Base-by-base conservation (phyloP, 139 green algal species). In the Protoeuglena noctilucae region DNA sequence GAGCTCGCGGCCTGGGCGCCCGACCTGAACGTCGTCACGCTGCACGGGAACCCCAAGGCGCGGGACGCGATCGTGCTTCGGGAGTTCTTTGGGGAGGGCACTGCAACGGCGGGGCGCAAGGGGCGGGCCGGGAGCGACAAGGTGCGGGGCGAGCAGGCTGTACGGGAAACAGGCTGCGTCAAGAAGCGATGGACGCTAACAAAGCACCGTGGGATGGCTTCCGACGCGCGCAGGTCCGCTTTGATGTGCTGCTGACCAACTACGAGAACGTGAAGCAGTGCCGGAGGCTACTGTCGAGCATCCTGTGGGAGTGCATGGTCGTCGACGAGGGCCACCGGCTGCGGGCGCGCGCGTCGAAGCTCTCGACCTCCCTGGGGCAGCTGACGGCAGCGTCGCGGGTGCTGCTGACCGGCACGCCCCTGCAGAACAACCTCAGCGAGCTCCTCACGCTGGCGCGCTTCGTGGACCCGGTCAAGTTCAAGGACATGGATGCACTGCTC, bases 381-480 rank as follows among this genome's bases (percentile, higher is more conserved):
- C 51, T 73, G 21, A n/a, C 1, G 25, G 61, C 63, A 0, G 17
- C 50, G 31, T 70, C 77, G 53, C 66, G 69, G 12, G 53, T 78
- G 28, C 70, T 88, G 52, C 70, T 88, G 4, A 85, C 76, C 0
- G 79, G 79, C 49, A 87, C 76, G 17, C 76, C 79, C 2, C 72
- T 84, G 28, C 80, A 88, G 64, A 88, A 88, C 73, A 81, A 78
- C 65, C 60, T 88, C 7, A 72, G 74, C 50, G 70, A 85, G 67
- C 70, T 88, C 39, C 86, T 81, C 60, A 77, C 72, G 54, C 71
- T 90, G 49, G 66, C 87, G 64, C 74, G 80, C 67, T 90, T 90
- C 64, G 58, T 90, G 62, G 78, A 90, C 29, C 63, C 68, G 1
- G 45, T 28, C 14, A 86, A 86, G 63, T 90, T 90, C 22, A 40